Evolutionary conservation across 371 early-diverging fungal species (phyloP), one percentile per base, ranked within the genome.

Genomic region (Mucor mucedo): DNA sequence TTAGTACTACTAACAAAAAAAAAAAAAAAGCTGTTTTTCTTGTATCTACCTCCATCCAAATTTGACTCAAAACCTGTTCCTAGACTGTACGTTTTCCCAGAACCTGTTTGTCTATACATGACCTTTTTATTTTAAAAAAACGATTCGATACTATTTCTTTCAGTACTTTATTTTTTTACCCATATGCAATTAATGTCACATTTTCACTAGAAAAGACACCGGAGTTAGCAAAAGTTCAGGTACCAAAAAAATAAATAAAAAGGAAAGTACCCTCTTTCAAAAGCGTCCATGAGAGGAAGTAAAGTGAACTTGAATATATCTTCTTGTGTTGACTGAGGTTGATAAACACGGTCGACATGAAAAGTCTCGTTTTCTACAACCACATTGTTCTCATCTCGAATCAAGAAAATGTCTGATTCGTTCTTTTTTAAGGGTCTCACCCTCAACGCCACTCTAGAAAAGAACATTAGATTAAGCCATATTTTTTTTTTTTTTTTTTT

Each of bases 1-100:
- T 9, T n/a, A 42, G 44, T 42, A 39, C n/a, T 30, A 42, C 3
- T 21, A 21, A 28, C 5, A 50, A 32, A 11, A 16, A 11, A 30
- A 45, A 33, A 50, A 32, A 11, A 16, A 11, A 30, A 45, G 33
- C 10, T 8, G 29, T 4, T n/a, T 14, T 35, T 9, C 35, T 32
- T 27, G 8, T 7, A 35, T n/a, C 41, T 62, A 68, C 63, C 62
- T 62, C 62, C 55, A 6, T 62, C 55, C 14, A 14, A 3, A 30
- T 58, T 45, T 5, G 47, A 11, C 63, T 72, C 56, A 72, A 81
- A 61, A 35, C 82, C 85, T 32, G 92, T 93, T 50, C 95, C 93
- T 95, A 99, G 96, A n/a, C 95, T 98, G 72, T 92, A 93, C 0
- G 99, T 97, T 79, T 99, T 99, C 47, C 97, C 97, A 47, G 82